Evolutionary conservation across 116 monocot species (phyloP).

Genomic region (Dioscorea cayenensis): DNA sequence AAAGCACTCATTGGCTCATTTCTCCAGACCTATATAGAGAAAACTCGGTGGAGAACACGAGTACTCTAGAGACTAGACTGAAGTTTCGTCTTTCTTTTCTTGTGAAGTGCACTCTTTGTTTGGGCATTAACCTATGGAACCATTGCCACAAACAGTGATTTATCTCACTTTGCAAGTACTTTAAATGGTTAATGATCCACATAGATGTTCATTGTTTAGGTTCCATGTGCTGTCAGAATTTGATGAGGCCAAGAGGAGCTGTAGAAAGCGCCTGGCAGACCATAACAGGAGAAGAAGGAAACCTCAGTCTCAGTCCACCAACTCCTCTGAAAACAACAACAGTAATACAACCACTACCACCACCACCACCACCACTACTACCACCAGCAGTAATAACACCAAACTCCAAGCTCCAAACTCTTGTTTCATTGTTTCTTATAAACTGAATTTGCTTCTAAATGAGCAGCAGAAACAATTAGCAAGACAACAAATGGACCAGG

Average conservation of each 20-base stretch:
- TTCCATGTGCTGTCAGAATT: slow-evolving; percentile 32
- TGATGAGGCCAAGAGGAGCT: slow-evolving; percentile 31
- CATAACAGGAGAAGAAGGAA: slow-evolving; percentile 35
- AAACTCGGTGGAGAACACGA: too few species aligned
- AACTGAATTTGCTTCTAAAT: not conserved
- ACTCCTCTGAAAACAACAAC: not conserved
- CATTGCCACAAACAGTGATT: not conserved
- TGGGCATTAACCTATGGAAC: too few species aligned
- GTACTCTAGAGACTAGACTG: too few species aligned
- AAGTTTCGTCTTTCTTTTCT: too few species aligned
- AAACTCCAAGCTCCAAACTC: not conserved
- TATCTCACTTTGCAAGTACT: not conserved
- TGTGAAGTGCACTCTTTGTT: too few species aligned
- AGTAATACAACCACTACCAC: not conserved
- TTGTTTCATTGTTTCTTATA: too few species aligned
- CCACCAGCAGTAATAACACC: not conserved
- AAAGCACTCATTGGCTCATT: too few species aligned
- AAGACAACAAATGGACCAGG: slow-evolving; percentile 3
- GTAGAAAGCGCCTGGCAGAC: slow-evolving; percentile 34
- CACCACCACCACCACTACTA: not conserved
- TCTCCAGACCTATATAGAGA: too few species aligned
- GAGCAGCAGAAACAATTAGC: not conserved
- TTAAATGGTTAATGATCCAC: too few species aligned
- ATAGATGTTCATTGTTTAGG: slow-evolving; percentile 3
- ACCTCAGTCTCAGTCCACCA: slow-evolving; percentile 2